These are phyloP conservation scores for Nissolia schottii DNA, from an alignment of 306 rosid species.

Conservation along the genomic window DNA sequence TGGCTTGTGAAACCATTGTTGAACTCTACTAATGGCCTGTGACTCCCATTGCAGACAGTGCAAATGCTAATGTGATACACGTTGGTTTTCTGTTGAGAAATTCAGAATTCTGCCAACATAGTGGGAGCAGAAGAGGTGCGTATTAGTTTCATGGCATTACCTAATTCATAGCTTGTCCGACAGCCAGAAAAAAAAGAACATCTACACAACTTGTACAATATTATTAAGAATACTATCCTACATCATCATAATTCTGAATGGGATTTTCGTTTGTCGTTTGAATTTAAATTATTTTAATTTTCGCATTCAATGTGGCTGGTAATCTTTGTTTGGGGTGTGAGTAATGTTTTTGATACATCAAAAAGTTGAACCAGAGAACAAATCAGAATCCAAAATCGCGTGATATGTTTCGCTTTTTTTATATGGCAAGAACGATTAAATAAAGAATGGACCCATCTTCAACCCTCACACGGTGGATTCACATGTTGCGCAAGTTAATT, in stretches of 20 bases:
- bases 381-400: too few relatives aligned
- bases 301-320: background rate
- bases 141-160: background rate
- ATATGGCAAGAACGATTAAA: too few relatives aligned
- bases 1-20: background rate
- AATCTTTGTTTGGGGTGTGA: background rate
- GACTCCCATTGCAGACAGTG: background rate
- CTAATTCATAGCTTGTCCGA: background rate
- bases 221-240: background rate
- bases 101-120: background rate
- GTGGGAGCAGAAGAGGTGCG: background rate
- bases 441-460: background rate
- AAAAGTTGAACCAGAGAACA: too few relatives aligned
- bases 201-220: background rate
- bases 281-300: background rate
- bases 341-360: too few relatives aligned
- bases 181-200: background rate
- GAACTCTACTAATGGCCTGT: background rate
- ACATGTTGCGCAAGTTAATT: background rate
- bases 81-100: background rate
- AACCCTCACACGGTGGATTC: background rate
- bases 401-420: too few relatives aligned
- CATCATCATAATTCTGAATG: background rate
- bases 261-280: conserved; percentile 4
- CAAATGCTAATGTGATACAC: background rate